Evolutionary conservation across 805 yeast species (phyloP), one percentile per base, ranked within the genome.

Genomic region (Pichia cabralensis): DNA sequence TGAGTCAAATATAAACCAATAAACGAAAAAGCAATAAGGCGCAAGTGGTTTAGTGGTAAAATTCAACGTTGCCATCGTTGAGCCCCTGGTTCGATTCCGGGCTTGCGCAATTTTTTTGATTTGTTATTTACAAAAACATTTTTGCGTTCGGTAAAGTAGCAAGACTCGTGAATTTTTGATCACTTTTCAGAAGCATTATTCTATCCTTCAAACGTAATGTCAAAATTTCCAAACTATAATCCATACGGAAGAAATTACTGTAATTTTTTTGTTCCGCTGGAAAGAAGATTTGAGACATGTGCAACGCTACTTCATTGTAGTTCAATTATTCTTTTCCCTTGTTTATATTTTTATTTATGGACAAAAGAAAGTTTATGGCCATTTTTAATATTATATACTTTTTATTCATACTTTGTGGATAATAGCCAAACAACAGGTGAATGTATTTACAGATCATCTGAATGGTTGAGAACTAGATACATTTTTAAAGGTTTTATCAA

Each of bases 371-470:
- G 31, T 8, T 28, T 44, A 5, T 86, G 96, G 95, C 65, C 83
- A 1, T 36, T 76, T 6, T 47, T 80, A 6, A 50, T 80, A 5
- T 64, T 83, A 0, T 92, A 89, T 53, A 52, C 77, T 15, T 60
- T 69, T 7, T 58, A 72, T 22, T 81, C 79, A 48, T 71, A 74
- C 46, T 26, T 61, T 13, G 40, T 63, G 12, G 85, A 80, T 55
- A 73, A 72, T 41, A 69, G 95, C 1, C 83, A 86, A 0, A 71
- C 76, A 10, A 77, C 80, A 45, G 97, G 97, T 1, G 65, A 69
- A 13, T 80, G 75, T 0, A 67, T 70, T 2, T 57, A 67, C 34
- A 58, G 94, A 25, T 63, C 67, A 28, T 75, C 81, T 3, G 53
- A 58, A 2, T 64, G 69, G 62, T 62, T 83, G 51, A 69, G 84